Evolutionary conservation across 768 basidiomycete species (phyloP), one percentile per base, ranked within the genome.

Genomic region (Tephrocybe sp.): DNA sequence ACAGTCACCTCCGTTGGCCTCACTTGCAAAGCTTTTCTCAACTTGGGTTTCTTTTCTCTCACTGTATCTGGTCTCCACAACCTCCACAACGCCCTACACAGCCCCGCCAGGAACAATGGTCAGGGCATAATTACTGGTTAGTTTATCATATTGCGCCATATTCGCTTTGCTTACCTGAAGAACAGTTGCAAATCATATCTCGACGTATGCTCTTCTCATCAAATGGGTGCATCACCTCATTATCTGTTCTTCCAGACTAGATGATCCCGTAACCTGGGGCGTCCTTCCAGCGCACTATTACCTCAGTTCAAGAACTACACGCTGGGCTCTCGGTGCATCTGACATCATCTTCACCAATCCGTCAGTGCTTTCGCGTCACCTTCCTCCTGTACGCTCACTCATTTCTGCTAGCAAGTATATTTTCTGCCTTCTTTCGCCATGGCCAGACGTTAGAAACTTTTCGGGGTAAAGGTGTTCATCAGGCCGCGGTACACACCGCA

Each of bases 281-380:
- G 71, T 88, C 14, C 82, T 93, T 44, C 92, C 93, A 0, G 61
- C 78, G 19, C 65, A 70, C 33, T 82, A 75, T 55, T 91, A 85
- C 63, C 68, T 85, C 19, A 70, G 69, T 45, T 68, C 86, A 9
- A 70, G 72, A 26, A 82, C 76, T 45, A 88, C 74, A n/a, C 78
- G 95, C 44, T 98, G 95, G 94, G 85, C 91, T 4, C 78, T 97
- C 19, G 95, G 95, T 32, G 92, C 92, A 9, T 86, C 89, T 6
- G 95, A 98, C 51, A 84, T 98, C 63, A 86, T 96, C 76, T 98
- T 97, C 68, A 97, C 91, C 4, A 96, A 93, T 68, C 84, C 87
- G 86, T 92, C 63, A 72, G 86, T 64, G 20, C 5, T 31, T 31
- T 48, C 31, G 45, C 33, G 54, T 49, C 44, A 55, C 61, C 47